These are phyloP conservation scores for Botrytis sinoallii DNA, from an alignment of 2,329 filamentous ascomycete species.

Conservation along the genomic window DNA sequence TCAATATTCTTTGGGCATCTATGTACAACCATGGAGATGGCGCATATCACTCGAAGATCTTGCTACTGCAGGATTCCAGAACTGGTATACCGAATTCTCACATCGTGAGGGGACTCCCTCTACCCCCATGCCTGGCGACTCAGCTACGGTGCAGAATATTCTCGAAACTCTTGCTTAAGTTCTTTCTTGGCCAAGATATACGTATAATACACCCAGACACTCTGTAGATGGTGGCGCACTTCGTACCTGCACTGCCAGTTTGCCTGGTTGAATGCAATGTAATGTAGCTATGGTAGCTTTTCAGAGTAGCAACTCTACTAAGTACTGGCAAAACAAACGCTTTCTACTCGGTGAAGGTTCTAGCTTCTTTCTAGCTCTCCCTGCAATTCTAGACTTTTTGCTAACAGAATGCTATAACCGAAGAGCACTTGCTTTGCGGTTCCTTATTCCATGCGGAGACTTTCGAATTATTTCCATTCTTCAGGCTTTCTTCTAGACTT, in stretches of 20 bases:
- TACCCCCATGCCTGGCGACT: neutral
- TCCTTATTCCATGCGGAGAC: neutral
- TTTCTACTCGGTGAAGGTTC: slow-evolving; percentile 10
- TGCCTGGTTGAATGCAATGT: neutral
- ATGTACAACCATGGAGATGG: neutral
- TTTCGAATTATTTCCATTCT: neutral
- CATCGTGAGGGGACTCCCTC: neutral
- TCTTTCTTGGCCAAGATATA: neutral
- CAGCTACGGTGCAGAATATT: neutral
- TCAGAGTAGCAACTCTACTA: neutral
- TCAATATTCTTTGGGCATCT: neutral
- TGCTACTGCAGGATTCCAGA: neutral
- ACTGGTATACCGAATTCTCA: neutral
- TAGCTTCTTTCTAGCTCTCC: neutral
- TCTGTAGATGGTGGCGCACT: neutral
- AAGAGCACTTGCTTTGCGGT: neutral
- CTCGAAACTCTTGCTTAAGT: neutral
- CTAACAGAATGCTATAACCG: neutral
- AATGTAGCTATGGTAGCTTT: slow-evolving; percentile 3
- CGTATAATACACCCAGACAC: neutral
- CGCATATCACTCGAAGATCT: neutral
- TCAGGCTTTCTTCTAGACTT: neutral
- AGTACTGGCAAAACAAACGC: neutral
- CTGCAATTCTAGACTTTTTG: neutral
- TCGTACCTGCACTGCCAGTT: neutral